Conservation (phyloP, 305 asterid genomes). For the Striga hermonthica region DNA sequence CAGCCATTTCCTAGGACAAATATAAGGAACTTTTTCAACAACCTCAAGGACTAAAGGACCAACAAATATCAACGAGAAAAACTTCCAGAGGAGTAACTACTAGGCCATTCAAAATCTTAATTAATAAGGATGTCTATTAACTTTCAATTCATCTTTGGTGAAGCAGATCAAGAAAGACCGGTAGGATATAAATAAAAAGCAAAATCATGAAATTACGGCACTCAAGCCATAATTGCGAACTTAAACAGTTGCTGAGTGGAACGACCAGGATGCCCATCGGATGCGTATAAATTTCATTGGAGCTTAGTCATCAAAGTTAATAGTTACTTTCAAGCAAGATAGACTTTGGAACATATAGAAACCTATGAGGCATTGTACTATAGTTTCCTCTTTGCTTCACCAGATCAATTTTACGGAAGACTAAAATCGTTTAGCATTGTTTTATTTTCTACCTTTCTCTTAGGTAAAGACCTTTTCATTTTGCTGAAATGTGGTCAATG, state of each 20-base stretch:
- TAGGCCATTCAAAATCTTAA: not conserved
- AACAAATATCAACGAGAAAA: slow-evolving; percentile 22
- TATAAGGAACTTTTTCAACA: slow-evolving; percentile 15
- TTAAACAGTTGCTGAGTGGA: not conserved
- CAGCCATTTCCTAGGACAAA: slow-evolving; percentile 88
- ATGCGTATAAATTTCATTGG: not conserved
- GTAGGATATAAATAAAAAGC: not conserved
- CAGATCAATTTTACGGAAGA: not conserved
- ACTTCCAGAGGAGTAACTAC: slow-evolving; percentile 18
- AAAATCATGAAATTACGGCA: not conserved
- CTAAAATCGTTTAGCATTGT: not conserved
- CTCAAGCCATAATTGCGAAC: not conserved
- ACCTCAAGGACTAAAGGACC: slow-evolving; percentile 25
- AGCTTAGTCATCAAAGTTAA: not conserved
- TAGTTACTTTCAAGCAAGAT: not conserved
- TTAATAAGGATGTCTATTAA: slow-evolving; percentile 1
- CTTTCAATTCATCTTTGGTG: slow-evolving; percentile 1
- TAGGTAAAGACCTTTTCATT: not conserved
- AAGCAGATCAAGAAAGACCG: slow-evolving; percentile 1
- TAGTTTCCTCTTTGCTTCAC: not conserved
- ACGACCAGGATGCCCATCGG: no score
- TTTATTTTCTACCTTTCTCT: not conserved
- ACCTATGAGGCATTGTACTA: not conserved
- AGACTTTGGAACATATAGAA: not conserved
- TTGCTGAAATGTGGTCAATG: not conserved